phyloP scores from a whole-genome alignment of 2,329 filamentous ascomycete genomes.

The Diaporthe sp. region DNA sequence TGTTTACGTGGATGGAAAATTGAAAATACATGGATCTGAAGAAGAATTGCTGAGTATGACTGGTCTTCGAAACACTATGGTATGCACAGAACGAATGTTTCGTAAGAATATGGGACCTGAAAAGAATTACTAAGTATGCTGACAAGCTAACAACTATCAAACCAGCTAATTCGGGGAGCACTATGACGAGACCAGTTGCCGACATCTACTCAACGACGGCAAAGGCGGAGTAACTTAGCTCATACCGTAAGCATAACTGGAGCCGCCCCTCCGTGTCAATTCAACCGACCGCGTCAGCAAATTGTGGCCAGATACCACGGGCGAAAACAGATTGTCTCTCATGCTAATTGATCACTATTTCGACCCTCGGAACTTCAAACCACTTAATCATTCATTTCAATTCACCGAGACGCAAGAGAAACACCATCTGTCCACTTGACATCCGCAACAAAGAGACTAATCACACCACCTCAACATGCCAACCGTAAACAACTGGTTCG shows the following conservation, averaged over 20 bases:
- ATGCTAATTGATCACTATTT: not conserved
- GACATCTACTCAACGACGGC: not conserved
- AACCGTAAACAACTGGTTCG: conserved; percentile 40
- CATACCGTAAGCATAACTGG: not conserved
- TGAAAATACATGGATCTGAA: too few species aligned
- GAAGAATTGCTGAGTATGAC: too few species aligned
- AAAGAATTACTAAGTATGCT: too few species aligned
- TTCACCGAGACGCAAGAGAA: not conserved
- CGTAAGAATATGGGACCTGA: too few species aligned
- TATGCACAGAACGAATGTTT: too few species aligned
- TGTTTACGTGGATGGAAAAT: too few species aligned
- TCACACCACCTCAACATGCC: not conserved
- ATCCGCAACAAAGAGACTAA: not conserved
- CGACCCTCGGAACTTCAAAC: fast-evolving
- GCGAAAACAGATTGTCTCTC: not conserved
- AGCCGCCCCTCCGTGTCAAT: not conserved
- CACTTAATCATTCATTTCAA: fast-evolving
- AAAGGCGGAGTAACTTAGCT: not conserved
- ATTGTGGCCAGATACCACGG: not conserved
- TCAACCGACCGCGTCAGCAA: not conserved
- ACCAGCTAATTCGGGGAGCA: not conserved
- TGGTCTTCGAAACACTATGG: too few species aligned
- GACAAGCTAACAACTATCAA: too few species aligned
- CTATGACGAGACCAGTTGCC: not conserved
- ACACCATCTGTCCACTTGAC: not conserved